A percentile compares a stretch with the other conserved stretches of the same genome.
Conservation (phyloP, 768 basidiomycete genomes). For the Calocybe cyanea region DNA sequence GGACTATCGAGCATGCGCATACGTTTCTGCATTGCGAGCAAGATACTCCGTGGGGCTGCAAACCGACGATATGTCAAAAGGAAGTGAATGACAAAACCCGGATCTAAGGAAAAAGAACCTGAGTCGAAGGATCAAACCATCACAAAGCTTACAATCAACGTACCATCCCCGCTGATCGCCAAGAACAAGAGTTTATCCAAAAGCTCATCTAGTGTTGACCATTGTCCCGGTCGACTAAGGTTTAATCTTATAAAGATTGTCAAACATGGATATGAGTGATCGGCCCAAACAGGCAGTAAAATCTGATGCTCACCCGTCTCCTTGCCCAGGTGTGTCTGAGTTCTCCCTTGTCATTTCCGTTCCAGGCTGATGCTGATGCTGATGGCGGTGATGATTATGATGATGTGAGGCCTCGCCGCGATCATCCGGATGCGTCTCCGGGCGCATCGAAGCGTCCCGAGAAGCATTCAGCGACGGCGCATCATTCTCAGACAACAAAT, state of each 20-base stretch:
- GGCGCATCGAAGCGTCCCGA: too few species aligned
- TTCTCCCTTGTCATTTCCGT: slow-evolving; percentile 15
- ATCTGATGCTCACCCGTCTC: slow-evolving; percentile 14
- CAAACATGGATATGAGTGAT: too few species aligned
- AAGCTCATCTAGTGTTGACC: slow-evolving; percentile 74
- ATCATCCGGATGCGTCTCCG: neutral
- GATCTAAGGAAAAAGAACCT: slow-evolving; percentile 42
- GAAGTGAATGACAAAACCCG: slow-evolving; percentile 75
- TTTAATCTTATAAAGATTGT: neutral
- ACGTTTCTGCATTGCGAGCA: slow-evolving; percentile 86
- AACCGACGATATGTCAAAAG: slow-evolving; percentile 83
- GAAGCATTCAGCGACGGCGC: too few species aligned
- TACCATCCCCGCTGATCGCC: slow-evolving; percentile 82
- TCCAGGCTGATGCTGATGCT: neutral
- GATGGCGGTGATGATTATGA: neutral
- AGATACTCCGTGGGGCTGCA: slow-evolving; percentile 69
- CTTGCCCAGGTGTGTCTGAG: slow-evolving; percentile 12
- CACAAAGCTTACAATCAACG: slow-evolving; percentile 2
- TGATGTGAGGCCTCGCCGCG: too few species aligned
- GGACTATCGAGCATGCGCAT: slow-evolving; percentile 74
- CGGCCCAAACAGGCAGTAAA: too few species aligned
- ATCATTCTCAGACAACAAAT: slow-evolving; percentile 40
- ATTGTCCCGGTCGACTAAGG: slow-evolving; percentile 56
- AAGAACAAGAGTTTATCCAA: slow-evolving; percentile 81
- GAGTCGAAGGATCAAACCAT: neutral